Percentiles rank a stretch among this genome's conserved stretches.
Evolutionary conservation across 305 asterid genomes (phyloP).

Genomic region (Fraxinus sp.): DNA sequence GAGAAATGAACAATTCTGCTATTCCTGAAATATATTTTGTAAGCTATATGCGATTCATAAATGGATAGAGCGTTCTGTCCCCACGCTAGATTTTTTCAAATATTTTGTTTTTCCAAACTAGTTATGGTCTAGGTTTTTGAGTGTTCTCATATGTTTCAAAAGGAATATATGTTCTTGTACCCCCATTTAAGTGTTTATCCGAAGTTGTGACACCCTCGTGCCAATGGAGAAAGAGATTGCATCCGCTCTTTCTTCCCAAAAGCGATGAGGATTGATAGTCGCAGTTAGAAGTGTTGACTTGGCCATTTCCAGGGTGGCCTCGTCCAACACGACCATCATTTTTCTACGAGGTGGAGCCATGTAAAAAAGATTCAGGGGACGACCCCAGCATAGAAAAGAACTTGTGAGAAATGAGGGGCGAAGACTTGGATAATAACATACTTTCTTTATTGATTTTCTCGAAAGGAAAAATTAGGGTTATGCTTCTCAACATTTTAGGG

Average conservation of each 20-base stretch:
- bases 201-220: background rate
- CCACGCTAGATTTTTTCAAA: background rate
- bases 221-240: background rate
- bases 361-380: background rate
- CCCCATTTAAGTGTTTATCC: background rate
- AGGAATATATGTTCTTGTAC: background rate
- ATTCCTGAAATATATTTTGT: conserved; percentile 9
- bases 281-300: background rate
- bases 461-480: background rate
- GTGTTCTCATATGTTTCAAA: background rate
- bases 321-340: too few species aligned
- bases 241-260: background rate
- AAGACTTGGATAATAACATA: background rate
- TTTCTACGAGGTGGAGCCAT: too few species aligned
- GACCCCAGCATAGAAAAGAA: background rate
- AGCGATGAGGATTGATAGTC: background rate
- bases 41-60: background rate
- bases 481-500: background rate
- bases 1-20: background rate
- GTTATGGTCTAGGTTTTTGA: background rate
- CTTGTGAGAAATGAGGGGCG: background rate
- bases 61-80: background rate
- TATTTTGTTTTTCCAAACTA: background rate
- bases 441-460: background rate
- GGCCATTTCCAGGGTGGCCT: too few species aligned